Conservation (phyloP, 2,329 filamentous ascomycete genomes). For the Fusarium irregulare region DNA sequence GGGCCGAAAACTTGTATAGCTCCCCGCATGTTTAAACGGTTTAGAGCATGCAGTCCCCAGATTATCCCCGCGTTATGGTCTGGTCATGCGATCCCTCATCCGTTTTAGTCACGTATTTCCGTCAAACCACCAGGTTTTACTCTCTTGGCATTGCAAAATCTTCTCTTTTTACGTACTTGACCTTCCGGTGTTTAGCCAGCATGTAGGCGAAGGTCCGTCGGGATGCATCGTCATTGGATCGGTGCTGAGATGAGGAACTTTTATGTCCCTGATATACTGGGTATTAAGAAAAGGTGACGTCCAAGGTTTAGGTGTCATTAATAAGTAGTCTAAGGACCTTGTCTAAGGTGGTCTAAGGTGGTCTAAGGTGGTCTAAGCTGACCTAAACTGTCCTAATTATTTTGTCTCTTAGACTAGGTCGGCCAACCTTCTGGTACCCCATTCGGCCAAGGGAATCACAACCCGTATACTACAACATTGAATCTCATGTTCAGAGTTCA, state of each 20-base stretch:
- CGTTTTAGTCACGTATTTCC: background rate
- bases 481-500: background rate
- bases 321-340: background rate
- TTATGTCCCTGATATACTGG: background rate
- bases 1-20: slow-evolving; percentile 28
- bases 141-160: slow-evolving; percentile 10
- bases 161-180: background rate
- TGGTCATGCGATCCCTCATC: slow-evolving; percentile 8
- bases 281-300: background rate
- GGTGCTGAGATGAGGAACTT: background rate
- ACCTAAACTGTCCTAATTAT: background rate
- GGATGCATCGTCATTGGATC: slow-evolving; percentile 8
- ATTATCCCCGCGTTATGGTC: slow-evolving; percentile 30
- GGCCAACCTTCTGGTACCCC: background rate
- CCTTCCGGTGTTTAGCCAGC: background rate
- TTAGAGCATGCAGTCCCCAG: slow-evolving; percentile 33
- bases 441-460: background rate
- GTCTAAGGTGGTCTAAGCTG: accelerated
- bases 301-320: background rate
- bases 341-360: background rate
- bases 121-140: slow-evolving; percentile 4
- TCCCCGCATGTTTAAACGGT: slow-evolving; percentile 36
- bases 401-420: background rate
- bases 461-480: background rate
- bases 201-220: background rate